Evolutionary conservation across 2,329 filamentous ascomycete species (phyloP), one percentile per base, ranked within the genome.

Genomic region (Ampelomyces quisqualis): DNA sequence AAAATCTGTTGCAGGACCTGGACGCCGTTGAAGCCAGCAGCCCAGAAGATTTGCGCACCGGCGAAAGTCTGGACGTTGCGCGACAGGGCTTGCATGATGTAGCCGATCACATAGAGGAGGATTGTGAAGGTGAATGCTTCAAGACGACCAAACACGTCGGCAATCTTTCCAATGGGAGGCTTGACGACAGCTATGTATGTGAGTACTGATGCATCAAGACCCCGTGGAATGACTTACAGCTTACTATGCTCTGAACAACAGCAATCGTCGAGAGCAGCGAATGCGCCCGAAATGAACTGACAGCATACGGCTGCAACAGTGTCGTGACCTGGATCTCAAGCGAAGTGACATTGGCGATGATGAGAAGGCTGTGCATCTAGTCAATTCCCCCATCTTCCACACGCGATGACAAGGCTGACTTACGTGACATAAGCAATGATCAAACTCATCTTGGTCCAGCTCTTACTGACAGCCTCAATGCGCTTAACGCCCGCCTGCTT

Each of bases 321-420:
- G 74, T 75, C 2, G 81, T 81, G 7, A 80, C 81, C 58, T 85
- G 82, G 11, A 76, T 75, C 61, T 85, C 82, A 13, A 86, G 72
- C n/a, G 81, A 85, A 5, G 81, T 84, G 34, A 78, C 77, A 53
- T 81, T 84, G 14, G 82, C 80, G 70, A 85, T 80, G 40, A 83
- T 71, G 46, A 82, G 59, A 6, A 67, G 51, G 8, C 60, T 67
- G 14, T 27, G 26, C 23, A 35, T 26, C 2, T 14, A 5, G 49
- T 60, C 57, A 63, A 32, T 28, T 13, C 15, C n/a, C 11, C 7
- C 2, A 26, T 13, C 15, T 1, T 20, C 5, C 2, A 22, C 19
- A 17, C 11, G 23, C 8, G 18, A 3, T 27, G 3, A 3, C 18
- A 14, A 9, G 6, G 21, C n/a, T 44, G 38, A 24, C 53, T 5